Evolutionary conservation across 2,329 filamentous ascomycete species (phyloP).

Genomic region (Colletotrichum liriopes): DNA sequence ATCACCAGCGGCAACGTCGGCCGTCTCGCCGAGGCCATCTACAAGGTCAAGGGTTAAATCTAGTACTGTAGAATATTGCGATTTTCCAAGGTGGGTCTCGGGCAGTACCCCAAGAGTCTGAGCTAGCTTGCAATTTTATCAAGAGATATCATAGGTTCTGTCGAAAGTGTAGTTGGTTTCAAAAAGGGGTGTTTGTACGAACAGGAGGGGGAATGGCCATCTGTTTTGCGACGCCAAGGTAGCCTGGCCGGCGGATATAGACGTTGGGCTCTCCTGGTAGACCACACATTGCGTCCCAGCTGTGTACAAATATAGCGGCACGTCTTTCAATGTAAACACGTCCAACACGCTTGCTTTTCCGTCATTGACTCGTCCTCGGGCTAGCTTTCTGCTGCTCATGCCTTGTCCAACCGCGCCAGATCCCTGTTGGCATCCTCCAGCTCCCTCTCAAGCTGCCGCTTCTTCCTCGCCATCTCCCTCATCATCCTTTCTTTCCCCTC

Average conservation of each 20-base stretch:
- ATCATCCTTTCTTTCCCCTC: constrained; percentile 64
- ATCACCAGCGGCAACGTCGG: constrained; percentile 86
- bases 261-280: constrained; percentile 33
- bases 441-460: constrained; percentile 65
- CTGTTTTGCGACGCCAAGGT: constrained; percentile 22
- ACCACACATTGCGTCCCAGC: constrained; percentile 28
- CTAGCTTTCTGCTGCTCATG: constrained; percentile 15
- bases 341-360: neutral
- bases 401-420: constrained; percentile 54
- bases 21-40: constrained; percentile 86
- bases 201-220: constrained; percentile 25
- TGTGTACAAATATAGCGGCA: constrained; percentile 42
- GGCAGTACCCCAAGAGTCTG: neutral
- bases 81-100: neutral
- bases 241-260: constrained; percentile 30
- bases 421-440: constrained; percentile 66
- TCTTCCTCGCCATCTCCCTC: constrained; percentile 68
- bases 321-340: constrained; percentile 28
- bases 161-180: constrained; percentile 20
- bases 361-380: neutral
- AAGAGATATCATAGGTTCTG: constrained; percentile 28
- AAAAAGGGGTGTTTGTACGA: constrained; percentile 32
- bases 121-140: constrained; percentile 13
- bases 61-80: neutral
- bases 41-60: constrained; percentile 81